Evolutionary conservation across 148 eudicot species (phyloP).

Genomic region (Amaranthus hypochondriacus): DNA sequence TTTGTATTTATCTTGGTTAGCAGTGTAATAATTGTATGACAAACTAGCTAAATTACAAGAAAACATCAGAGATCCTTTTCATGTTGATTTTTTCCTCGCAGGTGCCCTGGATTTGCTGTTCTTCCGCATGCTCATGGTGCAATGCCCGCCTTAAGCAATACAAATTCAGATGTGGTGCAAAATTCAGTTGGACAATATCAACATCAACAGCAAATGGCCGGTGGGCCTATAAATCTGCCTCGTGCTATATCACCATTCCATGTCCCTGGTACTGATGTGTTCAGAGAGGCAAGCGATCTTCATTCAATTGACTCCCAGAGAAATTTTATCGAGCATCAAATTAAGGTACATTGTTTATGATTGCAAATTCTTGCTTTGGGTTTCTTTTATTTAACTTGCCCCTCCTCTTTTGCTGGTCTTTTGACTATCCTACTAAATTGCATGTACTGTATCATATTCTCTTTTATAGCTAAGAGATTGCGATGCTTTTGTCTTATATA

Average conservation of each 20-base stretch:
- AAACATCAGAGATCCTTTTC: background rate
- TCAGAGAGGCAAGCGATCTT: slow-evolving; percentile 30
- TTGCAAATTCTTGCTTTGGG: background rate
- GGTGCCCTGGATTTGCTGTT: slow-evolving; percentile 74
- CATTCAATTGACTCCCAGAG: slow-evolving; percentile 40
- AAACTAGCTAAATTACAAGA: background rate
- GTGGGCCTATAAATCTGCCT: slow-evolving; percentile 38
- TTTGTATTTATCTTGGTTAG: background rate
- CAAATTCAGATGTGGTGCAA: slow-evolving; percentile 27
- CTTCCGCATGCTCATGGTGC: slow-evolving; percentile 39
- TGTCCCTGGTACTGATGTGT: slow-evolving; percentile 33
- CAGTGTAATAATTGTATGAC: background rate
- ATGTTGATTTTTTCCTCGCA: slow-evolving; percentile 19
- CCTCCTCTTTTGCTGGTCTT: background rate
- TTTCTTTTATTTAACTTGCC: background rate
- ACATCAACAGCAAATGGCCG: slow-evolving; percentile 26
- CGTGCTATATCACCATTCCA: slow-evolving; percentile 34
- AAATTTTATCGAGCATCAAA: slow-evolving; percentile 52
- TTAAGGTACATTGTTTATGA: slow-evolving; percentile 51
- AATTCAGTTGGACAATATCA: slow-evolving; percentile 34
- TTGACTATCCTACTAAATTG: background rate
- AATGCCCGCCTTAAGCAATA: slow-evolving; percentile 23
- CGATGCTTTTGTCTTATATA: background rate
- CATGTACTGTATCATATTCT: background rate
- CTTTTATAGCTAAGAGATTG: background rate